A percentile compares a stretch with the other conserved stretches of the same genome.
phyloP scores from a whole-genome alignment of 2,329 filamentous ascomycete species.

The Allantophomopsis lycopodina region DNA sequence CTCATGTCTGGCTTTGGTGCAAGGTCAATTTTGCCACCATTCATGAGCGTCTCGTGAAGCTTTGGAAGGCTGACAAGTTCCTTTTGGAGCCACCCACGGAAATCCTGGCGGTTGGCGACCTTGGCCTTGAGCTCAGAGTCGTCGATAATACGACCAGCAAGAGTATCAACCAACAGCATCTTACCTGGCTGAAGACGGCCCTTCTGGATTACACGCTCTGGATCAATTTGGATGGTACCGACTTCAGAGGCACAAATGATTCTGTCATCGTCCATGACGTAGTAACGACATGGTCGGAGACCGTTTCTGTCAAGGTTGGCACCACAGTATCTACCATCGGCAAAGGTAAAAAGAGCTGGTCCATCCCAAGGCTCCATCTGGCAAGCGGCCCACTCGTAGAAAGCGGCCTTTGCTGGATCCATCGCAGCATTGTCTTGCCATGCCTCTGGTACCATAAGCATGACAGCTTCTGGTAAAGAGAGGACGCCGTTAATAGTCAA shows the following conservation, averaged over 20 bases:
- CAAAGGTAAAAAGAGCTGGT: slow-evolving; percentile 91
- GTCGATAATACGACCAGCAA: slow-evolving; percentile 84
- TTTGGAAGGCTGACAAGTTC: slow-evolving; percentile 72
- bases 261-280: slow-evolving; percentile 90
- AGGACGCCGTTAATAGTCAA: slow-evolving; percentile 92
- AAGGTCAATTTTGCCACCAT: slow-evolving; percentile 48
- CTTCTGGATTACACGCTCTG: slow-evolving; percentile 82
- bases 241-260: slow-evolving; percentile 97
- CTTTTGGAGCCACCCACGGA: slow-evolving; percentile 75
- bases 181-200: slow-evolving; percentile 86
- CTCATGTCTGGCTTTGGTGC: slow-evolving; percentile 51
- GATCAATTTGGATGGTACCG: slow-evolving; percentile 82
- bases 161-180: slow-evolving; percentile 91
- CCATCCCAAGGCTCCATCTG: slow-evolving; percentile 99
- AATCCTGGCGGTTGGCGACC: slow-evolving; percentile 77
- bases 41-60: slow-evolving; percentile 47
- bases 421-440: slow-evolving; percentile 91
- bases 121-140: slow-evolving; percentile 83
- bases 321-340: slow-evolving; percentile 91
- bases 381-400: slow-evolving; percentile 97
- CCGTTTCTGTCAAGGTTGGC: slow-evolving; percentile 95
- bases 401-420: slow-evolving; percentile 90
- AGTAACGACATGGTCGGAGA: slow-evolving; percentile 89
- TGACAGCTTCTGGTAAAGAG: slow-evolving; percentile 88
- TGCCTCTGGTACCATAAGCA: slow-evolving; percentile 97